Percentiles rank a stretch among this genome's conserved stretches.
Evolutionary conservation across 2,329 filamentous ascomycete species (phyloP).

Genomic region (Colletotrichum chlorophyti): DNA sequence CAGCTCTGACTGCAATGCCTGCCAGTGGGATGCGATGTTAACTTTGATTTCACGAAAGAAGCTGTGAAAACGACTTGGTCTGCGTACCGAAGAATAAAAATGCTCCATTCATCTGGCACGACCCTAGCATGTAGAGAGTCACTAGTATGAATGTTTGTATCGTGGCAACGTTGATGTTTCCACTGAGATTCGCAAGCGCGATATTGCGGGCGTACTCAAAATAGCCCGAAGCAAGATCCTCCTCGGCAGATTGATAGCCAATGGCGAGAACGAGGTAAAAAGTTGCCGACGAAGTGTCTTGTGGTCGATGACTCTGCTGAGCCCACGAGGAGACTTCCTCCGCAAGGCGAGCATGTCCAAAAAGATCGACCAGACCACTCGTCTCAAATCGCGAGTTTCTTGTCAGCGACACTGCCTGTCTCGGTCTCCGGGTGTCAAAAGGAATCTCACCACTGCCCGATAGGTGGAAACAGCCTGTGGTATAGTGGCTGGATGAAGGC

Average conservation of each 20-base stretch:
- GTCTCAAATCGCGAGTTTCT: constrained; percentile 36
- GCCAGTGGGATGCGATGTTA: not conserved
- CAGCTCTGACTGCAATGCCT: constrained; percentile 57
- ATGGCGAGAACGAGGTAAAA: constrained; percentile 57
- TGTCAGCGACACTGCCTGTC: not conserved
- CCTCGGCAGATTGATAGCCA: constrained; percentile 50
- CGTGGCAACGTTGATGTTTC: constrained; percentile 54
- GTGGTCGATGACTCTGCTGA: constrained; percentile 37
- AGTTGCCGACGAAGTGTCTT: constrained; percentile 49
- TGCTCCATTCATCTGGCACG: constrained; percentile 61
- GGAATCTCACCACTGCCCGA: constrained; percentile 32
- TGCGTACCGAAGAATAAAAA: constrained; percentile 58
- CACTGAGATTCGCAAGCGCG: constrained; percentile 51
- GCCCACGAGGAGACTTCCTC: constrained; percentile 52
- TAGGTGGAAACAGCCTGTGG: constrained; percentile 30
- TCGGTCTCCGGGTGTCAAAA: not conserved
- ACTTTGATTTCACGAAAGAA: not conserved
- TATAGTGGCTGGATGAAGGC: constrained; percentile 28
- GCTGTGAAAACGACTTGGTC: not conserved
- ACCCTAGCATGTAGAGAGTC: constrained; percentile 60
- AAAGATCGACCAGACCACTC: constrained; percentile 55
- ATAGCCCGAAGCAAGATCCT: constrained; percentile 49
- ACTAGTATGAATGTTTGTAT: constrained; percentile 58
- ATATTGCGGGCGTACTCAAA: constrained; percentile 57
- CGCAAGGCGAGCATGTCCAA: constrained; percentile 47